A percentile compares a stretch with the other conserved stretches of the same genome.
Conservation (phyloP, 441 rosid species). For the Populus hybrid region DNA sequence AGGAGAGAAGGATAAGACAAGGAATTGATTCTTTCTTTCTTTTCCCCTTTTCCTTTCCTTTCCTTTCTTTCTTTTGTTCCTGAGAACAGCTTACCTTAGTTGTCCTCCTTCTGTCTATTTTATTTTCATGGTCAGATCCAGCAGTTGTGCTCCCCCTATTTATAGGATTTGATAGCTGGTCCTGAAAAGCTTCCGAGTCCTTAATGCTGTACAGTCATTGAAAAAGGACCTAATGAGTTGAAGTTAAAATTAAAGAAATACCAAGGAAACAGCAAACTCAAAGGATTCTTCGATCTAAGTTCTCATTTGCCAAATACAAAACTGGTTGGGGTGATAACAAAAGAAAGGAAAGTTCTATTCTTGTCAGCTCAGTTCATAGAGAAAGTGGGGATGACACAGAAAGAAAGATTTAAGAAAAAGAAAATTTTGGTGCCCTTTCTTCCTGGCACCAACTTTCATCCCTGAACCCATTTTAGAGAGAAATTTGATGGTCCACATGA, state of each 20-base stretch:
- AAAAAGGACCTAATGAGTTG: neutral
- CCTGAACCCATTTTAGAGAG: neutral
- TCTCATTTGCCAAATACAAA: neutral
- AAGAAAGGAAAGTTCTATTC: neutral
- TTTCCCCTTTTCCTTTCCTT: neutral
- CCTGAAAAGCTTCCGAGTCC: constrained; percentile 23
- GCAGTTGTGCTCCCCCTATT: constrained; percentile 16
- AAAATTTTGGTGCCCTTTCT: neutral
- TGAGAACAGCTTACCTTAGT: constrained; percentile 34
- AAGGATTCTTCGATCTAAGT: neutral
- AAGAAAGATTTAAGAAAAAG: neutral
- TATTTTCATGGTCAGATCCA: constrained; percentile 16
- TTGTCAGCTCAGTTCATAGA: neutral
- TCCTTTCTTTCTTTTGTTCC: too few species aligned
- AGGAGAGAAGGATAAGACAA: neutral
- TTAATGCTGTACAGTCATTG: constrained; percentile 28
- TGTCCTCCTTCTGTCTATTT: constrained; percentile 20
- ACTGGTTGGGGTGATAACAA: neutral
- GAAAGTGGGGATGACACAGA: neutral
- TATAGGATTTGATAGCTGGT: constrained; percentile 25
- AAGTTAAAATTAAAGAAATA: neutral
- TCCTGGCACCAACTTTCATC: neutral
- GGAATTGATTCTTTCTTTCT: neutral
- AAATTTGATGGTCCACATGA: neutral
- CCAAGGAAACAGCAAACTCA: neutral